Percentiles rank a stretch among this genome's conserved stretches.
Evolutionary conservation across 2,329 filamentous ascomycete species (phyloP).

Genomic region (Neopestalotiopsis rosae): DNA sequence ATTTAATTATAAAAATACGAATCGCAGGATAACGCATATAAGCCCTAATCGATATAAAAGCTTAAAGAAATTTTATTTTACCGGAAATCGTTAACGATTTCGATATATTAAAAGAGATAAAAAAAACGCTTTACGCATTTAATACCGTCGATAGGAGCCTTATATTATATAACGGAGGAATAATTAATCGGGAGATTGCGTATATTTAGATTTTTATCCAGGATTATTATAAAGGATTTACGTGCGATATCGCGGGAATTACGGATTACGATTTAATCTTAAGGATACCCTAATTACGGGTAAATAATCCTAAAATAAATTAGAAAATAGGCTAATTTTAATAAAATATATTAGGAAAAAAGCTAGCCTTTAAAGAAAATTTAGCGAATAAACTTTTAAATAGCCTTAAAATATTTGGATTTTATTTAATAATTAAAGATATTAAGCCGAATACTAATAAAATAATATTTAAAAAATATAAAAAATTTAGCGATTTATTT

Average conservation of each 20-base stretch:
- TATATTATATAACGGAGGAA: background rate
- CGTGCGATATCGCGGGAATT: conserved; percentile 2
- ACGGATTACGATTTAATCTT: conserved; percentile 8
- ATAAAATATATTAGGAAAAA: background rate
- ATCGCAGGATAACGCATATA: background rate
- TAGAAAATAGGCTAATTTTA: background rate
- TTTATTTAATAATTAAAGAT: conserved; percentile 5
- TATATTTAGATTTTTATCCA: background rate
- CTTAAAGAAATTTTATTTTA: conserved; percentile 1
- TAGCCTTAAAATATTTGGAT: conserved; percentile 3
- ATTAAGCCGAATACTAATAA: background rate
- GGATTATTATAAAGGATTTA: background rate
- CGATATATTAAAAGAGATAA: background rate
- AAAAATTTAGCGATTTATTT: conserved; percentile 7
- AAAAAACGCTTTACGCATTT: conserved; percentile 1
- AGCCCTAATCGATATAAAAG: background rate
- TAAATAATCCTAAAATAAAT: conserved; percentile 9
- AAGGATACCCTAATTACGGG: conserved; percentile 9
- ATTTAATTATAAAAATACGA: background rate
- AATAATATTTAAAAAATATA: conserved; percentile 1
- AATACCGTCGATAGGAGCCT: background rate
- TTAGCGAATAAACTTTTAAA: background rate
- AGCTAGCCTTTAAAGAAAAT: background rate
- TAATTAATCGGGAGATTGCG: conserved; percentile 2
- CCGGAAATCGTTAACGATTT: background rate